Percentiles rank a stretch among this genome's conserved stretches.
phyloP scores from a whole-genome alignment of 768 basidiomycete species.

The Pleurotus citrinopileatus region DNA sequence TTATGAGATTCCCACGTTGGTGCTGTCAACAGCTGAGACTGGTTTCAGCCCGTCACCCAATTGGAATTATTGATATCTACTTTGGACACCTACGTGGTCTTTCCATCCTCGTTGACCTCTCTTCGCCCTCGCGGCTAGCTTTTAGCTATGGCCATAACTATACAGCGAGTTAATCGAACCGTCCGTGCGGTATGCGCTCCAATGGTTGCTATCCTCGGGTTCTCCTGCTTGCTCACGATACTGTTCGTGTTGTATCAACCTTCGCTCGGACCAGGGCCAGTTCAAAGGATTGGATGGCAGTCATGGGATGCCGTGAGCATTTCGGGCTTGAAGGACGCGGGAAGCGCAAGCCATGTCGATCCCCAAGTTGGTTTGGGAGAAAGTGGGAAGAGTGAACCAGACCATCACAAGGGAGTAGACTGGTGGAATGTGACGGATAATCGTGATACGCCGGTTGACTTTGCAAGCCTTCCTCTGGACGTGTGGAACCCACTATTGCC shows the following conservation, averaged over 20 bases:
- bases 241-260: conserved; percentile 83
- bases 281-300: conserved; percentile 85
- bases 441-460: conserved; percentile 40
- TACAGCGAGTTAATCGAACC: conserved; percentile 45
- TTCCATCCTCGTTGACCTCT: not conserved
- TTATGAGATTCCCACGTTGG: too few species aligned
- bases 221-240: conserved; percentile 72
- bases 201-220: conserved; percentile 55
- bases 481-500: conserved; percentile 75
- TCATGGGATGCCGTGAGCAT: conserved; percentile 70
- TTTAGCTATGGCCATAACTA: conserved; percentile 36
- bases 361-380: conserved; percentile 15
- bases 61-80: not conserved
- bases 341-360: conserved; percentile 12
- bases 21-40: too few species aligned
- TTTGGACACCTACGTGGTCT: not conserved
- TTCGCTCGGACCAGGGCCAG: conserved; percentile 62
- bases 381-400: conserved; percentile 11
- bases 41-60: too few species aligned
- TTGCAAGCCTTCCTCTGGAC: conserved; percentile 74
- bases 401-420: conserved; percentile 38
- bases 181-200: conserved; percentile 57
- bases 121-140: conserved; percentile 14
- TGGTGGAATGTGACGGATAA: conserved; percentile 66
- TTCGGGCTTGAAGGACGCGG: conserved; percentile 11